These are phyloP conservation scores for Ehretia macrophylla DNA, from an alignment of 257 asterid species.

Conservation along the genomic window DNA sequence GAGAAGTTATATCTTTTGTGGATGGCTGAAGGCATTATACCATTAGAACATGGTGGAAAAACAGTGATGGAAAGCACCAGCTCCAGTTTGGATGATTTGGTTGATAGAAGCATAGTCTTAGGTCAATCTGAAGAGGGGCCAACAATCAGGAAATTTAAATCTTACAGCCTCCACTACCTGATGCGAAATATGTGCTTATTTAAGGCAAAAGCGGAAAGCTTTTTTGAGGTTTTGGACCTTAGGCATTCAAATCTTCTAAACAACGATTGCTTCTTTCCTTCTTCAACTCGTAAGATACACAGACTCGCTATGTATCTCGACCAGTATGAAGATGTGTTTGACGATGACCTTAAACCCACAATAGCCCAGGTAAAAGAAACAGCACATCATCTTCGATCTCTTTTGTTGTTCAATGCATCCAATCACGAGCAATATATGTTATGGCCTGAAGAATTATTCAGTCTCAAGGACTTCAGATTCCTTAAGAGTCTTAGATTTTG, in stretches of 20 bases:
- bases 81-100: slow-evolving; percentile 1
- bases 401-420: neutral
- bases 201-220: neutral
- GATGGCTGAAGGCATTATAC: slow-evolving; percentile 5
- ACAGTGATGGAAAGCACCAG: slow-evolving; percentile 3
- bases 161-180: neutral
- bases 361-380: no score
- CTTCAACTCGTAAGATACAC: no score
- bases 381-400: neutral
- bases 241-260: no score
- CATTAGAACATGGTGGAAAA: neutral
- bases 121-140: neutral
- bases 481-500: slow-evolving; percentile 26
- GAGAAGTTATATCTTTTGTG: neutral
- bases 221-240: neutral
- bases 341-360: neutral
- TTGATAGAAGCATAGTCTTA: neutral
- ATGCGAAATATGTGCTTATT: neutral
- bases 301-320: neutral
- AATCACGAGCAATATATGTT: neutral
- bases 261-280: neutral
- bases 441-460: neutral
- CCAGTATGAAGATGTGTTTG: neutral
- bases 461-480: slow-evolving; percentile 10
- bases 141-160: neutral